Conservation (phyloP, 1,284 basidiomycete genomes). For the Ceratobasidium sp. region DNA sequence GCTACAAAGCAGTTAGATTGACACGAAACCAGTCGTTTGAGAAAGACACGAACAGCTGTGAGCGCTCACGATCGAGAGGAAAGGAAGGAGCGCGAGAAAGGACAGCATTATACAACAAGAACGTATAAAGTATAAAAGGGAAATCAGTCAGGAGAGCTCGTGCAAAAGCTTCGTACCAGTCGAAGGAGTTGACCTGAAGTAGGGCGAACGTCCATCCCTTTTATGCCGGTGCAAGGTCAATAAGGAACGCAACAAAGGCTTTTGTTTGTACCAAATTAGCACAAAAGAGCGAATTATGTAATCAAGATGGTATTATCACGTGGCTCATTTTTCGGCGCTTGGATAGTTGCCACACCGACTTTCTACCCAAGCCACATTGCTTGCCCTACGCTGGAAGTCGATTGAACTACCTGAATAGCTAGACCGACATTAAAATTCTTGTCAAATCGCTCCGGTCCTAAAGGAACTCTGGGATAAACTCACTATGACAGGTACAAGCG, state of each 20-base stretch:
- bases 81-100: neutral
- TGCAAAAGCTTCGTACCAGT: slow-evolving; percentile 32
- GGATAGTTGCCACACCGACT: neutral
- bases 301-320: neutral
- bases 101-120: slow-evolving; percentile 2
- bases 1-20: slow-evolving; percentile 51
- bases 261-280: slow-evolving; percentile 12
- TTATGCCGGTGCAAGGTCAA: slow-evolving; percentile 12
- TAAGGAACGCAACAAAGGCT: slow-evolving; percentile 27
- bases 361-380: neutral
- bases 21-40: no score
- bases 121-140: neutral
- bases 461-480: neutral
- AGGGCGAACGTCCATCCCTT: neutral
- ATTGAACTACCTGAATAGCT: neutral
- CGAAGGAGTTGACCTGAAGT: neutral
- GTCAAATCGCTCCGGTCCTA: neutral
- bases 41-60: slow-evolving; percentile 30
- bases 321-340: neutral
- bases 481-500: neutral
- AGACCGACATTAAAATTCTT: neutral
- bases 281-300: slow-evolving; percentile 10
- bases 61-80: slow-evolving; percentile 20
- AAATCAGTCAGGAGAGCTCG: neutral
- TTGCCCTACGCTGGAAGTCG: neutral